These are phyloP conservation scores for Elsinoe fawcettii DNA, from an alignment of 2,329 filamentous ascomycete species.

Conservation along the genomic window DNA sequence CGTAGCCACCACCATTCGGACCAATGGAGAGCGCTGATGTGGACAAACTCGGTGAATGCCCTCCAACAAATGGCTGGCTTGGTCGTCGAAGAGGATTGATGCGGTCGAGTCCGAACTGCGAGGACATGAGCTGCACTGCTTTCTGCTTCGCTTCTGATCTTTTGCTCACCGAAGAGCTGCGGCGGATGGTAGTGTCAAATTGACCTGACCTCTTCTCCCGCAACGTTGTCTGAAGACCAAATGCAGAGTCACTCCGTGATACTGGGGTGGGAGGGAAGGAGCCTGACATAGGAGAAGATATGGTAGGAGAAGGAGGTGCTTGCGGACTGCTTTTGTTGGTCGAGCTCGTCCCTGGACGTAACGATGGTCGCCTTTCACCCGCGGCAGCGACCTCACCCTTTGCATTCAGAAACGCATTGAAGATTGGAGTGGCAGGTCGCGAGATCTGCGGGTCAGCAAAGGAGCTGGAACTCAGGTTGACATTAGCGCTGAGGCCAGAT, in stretches of 20 bases:
- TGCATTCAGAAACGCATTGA: conserved; percentile 83
- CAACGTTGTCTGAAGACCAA: conserved; percentile 74
- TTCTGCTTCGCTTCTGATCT: conserved; percentile 26
- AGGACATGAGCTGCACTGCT: conserved; percentile 21
- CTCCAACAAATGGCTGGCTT: conserved; percentile 58
- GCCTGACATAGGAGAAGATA: conserved; percentile 73
- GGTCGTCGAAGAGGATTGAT: conserved; percentile 57
- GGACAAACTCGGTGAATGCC: conserved; percentile 54
- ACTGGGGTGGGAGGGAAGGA: conserved; percentile 71
- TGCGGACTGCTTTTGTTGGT: conserved; percentile 37
- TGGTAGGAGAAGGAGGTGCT: conserved; percentile 54
- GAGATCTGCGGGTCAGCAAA: conserved; percentile 58
- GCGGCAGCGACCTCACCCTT: conserved; percentile 54
- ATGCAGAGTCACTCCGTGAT: conserved; percentile 88
- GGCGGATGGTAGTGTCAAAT: conserved; percentile 71
- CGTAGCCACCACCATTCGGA: conserved; percentile 51
- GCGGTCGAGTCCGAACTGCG: conserved; percentile 65
- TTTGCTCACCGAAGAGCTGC: conserved; percentile 65
- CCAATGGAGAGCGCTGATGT: conserved; percentile 50
- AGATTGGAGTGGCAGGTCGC: conserved; percentile 57
- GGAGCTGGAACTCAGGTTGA: conserved; percentile 78
- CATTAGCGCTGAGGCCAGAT: conserved; percentile 74
- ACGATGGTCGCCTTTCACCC: conserved; percentile 60
- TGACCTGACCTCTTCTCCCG: conserved; percentile 92
- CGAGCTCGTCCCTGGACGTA: conserved; percentile 48